A percentile compares a stretch with the other conserved stretches of the same genome.
Evolutionary conservation across 2,329 filamentous ascomycete genomes (phyloP).

Genomic region (Aureobasidium leucospermi): DNA sequence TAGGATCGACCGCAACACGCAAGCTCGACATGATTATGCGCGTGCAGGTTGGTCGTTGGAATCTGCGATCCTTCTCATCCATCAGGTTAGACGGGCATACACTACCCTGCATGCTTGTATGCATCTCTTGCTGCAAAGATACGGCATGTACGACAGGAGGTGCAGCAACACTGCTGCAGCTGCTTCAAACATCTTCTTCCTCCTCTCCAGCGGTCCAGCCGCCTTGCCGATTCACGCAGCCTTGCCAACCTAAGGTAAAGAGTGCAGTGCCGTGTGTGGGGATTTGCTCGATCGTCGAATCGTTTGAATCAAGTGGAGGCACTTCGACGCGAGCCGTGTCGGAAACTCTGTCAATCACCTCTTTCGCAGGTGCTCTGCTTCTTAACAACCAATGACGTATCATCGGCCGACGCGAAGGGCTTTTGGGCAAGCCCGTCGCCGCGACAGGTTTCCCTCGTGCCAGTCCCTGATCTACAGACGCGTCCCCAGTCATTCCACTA

Average conservation of each 20-base stretch:
- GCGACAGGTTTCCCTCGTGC: not conserved
- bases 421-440: not conserved
- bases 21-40: not conserved
- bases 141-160: not conserved
- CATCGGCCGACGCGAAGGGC: not conserved
- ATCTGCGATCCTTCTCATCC: too few relatives aligned
- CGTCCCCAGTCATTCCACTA: not conserved
- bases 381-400: not conserved
- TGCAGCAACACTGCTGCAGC: too few relatives aligned
- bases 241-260: not conserved
- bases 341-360: not conserved
- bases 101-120: not conserved
- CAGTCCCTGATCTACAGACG: slow-evolving; percentile 1
- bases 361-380: not conserved
- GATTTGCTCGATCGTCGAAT: not conserved
- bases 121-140: not conserved
- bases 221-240: not conserved
- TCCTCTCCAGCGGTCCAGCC: not conserved
- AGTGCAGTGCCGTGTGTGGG: not conserved
- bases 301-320: not conserved
- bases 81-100: too few relatives aligned
- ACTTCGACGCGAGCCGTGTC: not conserved
- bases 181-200: too few relatives aligned
- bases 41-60: not conserved
- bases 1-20: not conserved